Conservation (phyloP, 805 yeast species). For the Pichia gijzeniarum region DNA sequence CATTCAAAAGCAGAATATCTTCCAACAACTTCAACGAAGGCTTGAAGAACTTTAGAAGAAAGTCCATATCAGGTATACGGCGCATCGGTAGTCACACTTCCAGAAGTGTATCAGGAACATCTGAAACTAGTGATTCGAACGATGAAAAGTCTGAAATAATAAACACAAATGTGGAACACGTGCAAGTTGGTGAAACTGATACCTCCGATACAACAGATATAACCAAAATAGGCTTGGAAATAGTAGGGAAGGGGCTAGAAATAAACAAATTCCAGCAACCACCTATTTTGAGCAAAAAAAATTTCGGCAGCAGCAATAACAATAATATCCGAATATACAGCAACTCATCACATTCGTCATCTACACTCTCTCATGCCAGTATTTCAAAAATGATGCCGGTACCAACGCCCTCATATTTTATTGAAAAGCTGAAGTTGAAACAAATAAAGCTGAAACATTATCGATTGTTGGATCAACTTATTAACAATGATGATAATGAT, state of each 20-base stretch:
- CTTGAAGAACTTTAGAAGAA: background rate
- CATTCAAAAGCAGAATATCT: background rate
- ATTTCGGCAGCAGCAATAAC: no score
- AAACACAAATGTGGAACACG: background rate
- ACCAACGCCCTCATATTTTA: slow-evolving; percentile 38
- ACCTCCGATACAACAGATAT: slow-evolving; percentile 13
- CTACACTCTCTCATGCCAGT: background rate
- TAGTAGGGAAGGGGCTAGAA: slow-evolving; percentile 26
- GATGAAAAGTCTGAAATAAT: background rate
- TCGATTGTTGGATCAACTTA: slow-evolving; percentile 23
- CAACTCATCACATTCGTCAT: slow-evolving; percentile 2
- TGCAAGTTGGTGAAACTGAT: background rate
- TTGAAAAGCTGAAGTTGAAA: slow-evolving; percentile 32
- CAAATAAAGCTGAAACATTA: slow-evolving; percentile 36
- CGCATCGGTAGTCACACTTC: background rate
- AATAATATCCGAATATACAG: background rate
- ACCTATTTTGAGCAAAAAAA: slow-evolving; percentile 2
- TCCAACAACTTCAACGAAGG: background rate
- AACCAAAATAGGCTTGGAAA: slow-evolving; percentile 24
- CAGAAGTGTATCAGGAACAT: background rate
- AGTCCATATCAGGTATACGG: background rate
- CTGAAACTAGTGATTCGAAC: background rate
- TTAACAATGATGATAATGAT: slow-evolving; percentile 8
- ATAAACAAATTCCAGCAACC: no score
- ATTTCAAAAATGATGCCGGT: background rate